Conservation (phyloP, 345 rosid species). For the Cardiospermum halicacabum region DNA sequence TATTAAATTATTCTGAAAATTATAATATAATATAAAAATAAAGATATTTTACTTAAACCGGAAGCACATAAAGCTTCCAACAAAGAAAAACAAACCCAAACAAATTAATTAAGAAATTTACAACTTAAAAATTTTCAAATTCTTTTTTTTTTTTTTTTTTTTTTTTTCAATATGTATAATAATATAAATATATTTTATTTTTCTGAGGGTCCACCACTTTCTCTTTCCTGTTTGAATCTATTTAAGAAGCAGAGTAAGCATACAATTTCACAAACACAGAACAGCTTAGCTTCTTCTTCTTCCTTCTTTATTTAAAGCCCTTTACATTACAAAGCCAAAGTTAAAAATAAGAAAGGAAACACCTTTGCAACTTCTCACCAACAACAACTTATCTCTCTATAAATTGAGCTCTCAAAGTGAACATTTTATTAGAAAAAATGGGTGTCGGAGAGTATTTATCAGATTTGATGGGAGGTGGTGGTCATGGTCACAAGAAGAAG, state of each 20-base stretch:
- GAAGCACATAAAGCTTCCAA: constrained; percentile 2
- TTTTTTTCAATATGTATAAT: no score
- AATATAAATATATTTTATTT: neutral
- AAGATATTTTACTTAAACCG: constrained; percentile 11
- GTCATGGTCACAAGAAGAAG: constrained; percentile 53
- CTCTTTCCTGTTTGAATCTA: constrained; percentile 22
- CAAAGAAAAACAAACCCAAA: neutral
- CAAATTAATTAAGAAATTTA: neutral
- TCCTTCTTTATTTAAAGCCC: constrained; percentile 18
- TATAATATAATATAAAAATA: no score
- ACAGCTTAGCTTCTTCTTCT: constrained; percentile 9
- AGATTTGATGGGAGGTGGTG: constrained; percentile 55
- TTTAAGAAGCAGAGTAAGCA: constrained; percentile 19
- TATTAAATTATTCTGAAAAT: no score
- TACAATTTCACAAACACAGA: neutral
- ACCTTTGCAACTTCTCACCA: constrained; percentile 28
- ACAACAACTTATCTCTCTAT: constrained; percentile 11
- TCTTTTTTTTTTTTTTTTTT: no score
- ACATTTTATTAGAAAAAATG: constrained; percentile 32
- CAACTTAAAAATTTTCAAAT: constrained; percentile 6
- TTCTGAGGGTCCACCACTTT: constrained; percentile 20
- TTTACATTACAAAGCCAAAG: constrained; percentile 38
- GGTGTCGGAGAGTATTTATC: constrained; percentile 83
- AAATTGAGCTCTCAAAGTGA: neutral
- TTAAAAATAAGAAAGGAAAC: constrained; percentile 28